phyloP scores from a whole-genome alignment of 192 early-diverging fungal species.

The Lobosporangium transversale region DNA sequence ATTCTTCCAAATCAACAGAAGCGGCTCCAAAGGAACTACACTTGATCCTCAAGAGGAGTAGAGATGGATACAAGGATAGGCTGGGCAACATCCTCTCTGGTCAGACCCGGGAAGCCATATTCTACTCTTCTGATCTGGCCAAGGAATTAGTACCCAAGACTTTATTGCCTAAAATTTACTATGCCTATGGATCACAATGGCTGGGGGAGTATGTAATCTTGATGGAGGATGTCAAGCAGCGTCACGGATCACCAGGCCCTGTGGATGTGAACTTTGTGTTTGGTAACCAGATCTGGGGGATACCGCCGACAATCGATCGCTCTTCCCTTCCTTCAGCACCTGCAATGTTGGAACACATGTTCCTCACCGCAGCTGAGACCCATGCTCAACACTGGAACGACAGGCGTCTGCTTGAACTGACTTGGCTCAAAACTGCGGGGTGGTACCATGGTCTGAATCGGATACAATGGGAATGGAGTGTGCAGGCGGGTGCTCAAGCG shows the following conservation, averaged over 20 bases:
- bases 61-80: constrained; percentile 1
- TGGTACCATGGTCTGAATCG: constrained; percentile 24
- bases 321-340: constrained; percentile 1
- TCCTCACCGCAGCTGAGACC: constrained; percentile 22
- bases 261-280: constrained; percentile 42
- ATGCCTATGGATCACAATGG: constrained; percentile 18
- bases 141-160: constrained; percentile 15
- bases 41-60: constrained; percentile 32
- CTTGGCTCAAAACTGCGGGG: constrained; percentile 23
- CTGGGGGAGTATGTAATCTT: constrained; percentile 39
- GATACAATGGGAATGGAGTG: constrained; percentile 23
- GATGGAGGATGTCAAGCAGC: constrained; percentile 42
- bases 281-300: constrained; percentile 42
- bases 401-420: background rate
- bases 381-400: constrained; percentile 48
- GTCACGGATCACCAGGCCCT: constrained; percentile 2
- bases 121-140: constrained; percentile 29
- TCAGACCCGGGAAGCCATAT: constrained; percentile 25
- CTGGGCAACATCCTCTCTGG: constrained; percentile 31
- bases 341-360: constrained; percentile 27
- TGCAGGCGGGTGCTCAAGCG: constrained; percentile 6
- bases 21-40: constrained; percentile 12
- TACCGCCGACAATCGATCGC: constrained; percentile 14
- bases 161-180: constrained; percentile 25
- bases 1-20: background rate